Evolutionary conservation across 2,329 filamentous ascomycete genomes (phyloP), one percentile per base, ranked within the genome.

Genomic region (Cladophialophora carrionii): DNA sequence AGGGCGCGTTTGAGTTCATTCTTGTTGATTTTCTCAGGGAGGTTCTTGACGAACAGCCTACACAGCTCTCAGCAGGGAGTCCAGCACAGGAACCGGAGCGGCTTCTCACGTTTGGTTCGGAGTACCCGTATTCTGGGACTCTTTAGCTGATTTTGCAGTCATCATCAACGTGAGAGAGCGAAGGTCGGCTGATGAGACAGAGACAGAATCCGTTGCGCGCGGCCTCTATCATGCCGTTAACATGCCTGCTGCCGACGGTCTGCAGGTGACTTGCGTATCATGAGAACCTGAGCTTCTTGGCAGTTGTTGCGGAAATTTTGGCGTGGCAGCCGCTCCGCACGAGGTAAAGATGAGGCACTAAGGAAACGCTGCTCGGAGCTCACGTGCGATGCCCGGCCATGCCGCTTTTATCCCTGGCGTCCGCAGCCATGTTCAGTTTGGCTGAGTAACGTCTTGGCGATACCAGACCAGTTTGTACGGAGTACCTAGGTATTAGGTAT

Each of bases 21-120:
- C 78, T 98, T 99, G 74, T 90, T 90, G 68, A 98, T 87, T 80
- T 96, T 97, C 67, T 92, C 87, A 24, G 91, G 92, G 2, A 99
- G 85, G 73, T 97, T 96, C 59, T 88, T 90, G 72, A 96, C 85
- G 76, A 98, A 99, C 69, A 99, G 85, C 9, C 91, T 96, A 73
- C 24, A 20, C 8, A 10, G 20, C 12, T 8, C 46, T 61, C n/a
- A 66, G 77, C 62, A 76, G 73, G 57, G 52, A 56, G 52, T 48
- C 59, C 46, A 52, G 9, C 41, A 24, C 46, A 14, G 54, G 56
- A 62, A 64, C 59, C 59, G 67, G 60, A 64, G 63, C 56, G 60
- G 46, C 57, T 29, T 60, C 88, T 80, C 77, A 90, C 87, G 90
- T 92, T 78, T 92, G 90, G 74, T 91, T 93, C 52, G 90, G 89